Conservation (phyloP, 805 yeast genomes). For the Cyberlindnera xylosilytica region DNA sequence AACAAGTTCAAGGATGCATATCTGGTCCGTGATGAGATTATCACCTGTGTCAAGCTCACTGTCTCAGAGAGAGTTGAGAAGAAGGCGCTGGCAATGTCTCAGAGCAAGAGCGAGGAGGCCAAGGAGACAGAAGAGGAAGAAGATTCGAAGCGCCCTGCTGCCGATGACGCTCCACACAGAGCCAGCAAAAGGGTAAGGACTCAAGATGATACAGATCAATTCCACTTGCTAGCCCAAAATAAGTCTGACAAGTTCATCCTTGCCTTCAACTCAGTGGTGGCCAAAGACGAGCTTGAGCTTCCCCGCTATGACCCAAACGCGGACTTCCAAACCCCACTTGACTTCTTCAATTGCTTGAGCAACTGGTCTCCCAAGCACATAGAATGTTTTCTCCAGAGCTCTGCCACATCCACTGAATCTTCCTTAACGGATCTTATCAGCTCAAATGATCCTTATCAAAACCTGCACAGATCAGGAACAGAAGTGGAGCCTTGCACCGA, state of each 20-base stretch:
- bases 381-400: slow-evolving; percentile 22
- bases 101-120: not conserved
- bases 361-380: slow-evolving; percentile 29
- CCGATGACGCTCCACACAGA: slow-evolving; percentile 31
- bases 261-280: slow-evolving; percentile 6
- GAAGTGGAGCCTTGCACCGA: slow-evolving; percentile 18
- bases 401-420: slow-evolving; percentile 11
- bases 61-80: not conserved
- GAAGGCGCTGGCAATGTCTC: not conserved
- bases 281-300: slow-evolving; percentile 1
- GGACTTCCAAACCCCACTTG: slow-evolving; percentile 3
- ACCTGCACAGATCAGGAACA: slow-evolving; percentile 8
- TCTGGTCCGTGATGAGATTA: slow-evolving; percentile 42
- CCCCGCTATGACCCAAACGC: slow-evolving; percentile 9
- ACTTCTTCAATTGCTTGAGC: slow-evolving; percentile 15
- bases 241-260: slow-evolving; percentile 10
- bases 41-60: slow-evolving; percentile 38
- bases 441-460: slow-evolving; percentile 28
- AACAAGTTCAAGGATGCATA: slow-evolving; percentile 49
- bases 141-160: slow-evolving; percentile 17
- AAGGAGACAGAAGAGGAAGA: not conserved
- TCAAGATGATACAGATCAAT: slow-evolving; percentile 26
- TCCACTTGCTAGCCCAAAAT: not conserved
- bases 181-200: slow-evolving; percentile 38
- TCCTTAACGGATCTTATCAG: slow-evolving; percentile 31